Evolutionary conservation across 2,329 filamentous ascomycete species (phyloP), one percentile per base, ranked within the genome.

Genomic region (Aspergillus terreus): DNA sequence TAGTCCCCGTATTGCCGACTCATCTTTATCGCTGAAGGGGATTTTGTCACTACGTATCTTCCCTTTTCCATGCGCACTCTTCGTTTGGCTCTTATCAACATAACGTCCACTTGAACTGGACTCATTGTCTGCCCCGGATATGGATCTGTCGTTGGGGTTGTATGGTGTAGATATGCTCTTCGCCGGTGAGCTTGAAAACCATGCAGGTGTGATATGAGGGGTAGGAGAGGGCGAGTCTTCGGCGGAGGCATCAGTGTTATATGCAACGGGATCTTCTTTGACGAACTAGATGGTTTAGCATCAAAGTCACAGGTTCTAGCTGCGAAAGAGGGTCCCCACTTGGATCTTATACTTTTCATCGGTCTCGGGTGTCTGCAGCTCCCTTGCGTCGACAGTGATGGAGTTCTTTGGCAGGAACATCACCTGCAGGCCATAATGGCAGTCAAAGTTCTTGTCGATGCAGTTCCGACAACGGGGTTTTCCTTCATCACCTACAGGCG

Each of bases 391-490:
- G 1, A 73, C 65, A 0, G 76, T 78, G 43, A 73, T 70, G 4
- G 72, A 72, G 56, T 80, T 80, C 59, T 78, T 78, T 6, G 73
- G 68, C 2, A 79, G 59, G 56, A 81, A 80, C 0, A 73, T 76
- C 38, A 80, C 64, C 15, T 72, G 67, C 3, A 74, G 69, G 10
- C 75, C 75, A 57, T 80, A 81, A 33, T 72, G 70, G 60, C 78
- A 81, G 40, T 76, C 69, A 27, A 78, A 73, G 7, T 71, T 71
- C 32, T 77, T 74, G 1, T 70, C 67, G 14, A 71, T 60, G 52
- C 79, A 81, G 55, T 78, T 76, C 41, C 71, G 72, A 41, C 79
- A 82, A 2, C 63, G 62, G 4, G 78, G 79, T 56, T 78, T 80
- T 12, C 64, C 64, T 63, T 81, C 78, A 52, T 81, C 78, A 53